Conservation (phyloP, 31 red algal genomes). For the Endocladia muricata region DNA sequence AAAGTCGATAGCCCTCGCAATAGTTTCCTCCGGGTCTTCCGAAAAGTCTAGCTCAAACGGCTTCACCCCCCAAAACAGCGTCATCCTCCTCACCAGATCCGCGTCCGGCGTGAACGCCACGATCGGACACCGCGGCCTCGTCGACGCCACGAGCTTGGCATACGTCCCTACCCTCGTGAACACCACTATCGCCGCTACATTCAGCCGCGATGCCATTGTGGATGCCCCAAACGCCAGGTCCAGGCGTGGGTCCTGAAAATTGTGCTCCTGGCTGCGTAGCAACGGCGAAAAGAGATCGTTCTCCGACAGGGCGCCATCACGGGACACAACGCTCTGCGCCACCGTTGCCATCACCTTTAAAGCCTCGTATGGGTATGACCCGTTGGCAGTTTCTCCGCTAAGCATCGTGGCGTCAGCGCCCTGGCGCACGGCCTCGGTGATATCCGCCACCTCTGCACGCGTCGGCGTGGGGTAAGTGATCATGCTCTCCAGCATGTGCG, state of each 20-base stretch:
- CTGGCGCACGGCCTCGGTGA: conserved; percentile 89
- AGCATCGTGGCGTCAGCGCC: conserved; percentile 92
- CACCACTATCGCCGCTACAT: conserved; percentile 85
- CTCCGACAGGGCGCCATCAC: conserved; percentile 35
- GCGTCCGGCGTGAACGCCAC: conserved; percentile 81
- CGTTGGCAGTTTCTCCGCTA: conserved; percentile 95
- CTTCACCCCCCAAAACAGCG: conserved; percentile 87
- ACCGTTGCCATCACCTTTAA: conserved; percentile 88
- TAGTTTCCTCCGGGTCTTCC: conserved; percentile 89
- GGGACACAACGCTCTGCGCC: conserved; percentile 80
- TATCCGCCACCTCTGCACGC: conserved; percentile 97
- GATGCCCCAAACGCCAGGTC: conserved; percentile 80
- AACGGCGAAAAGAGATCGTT: conserved; percentile 64
- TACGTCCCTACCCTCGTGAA: conserved; percentile 90
- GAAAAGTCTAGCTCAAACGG: conserved; percentile 78
- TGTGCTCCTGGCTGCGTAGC: not conserved
- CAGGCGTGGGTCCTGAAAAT: conserved; percentile 40
- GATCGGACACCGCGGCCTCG: conserved; percentile 80
- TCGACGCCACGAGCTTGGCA: conserved; percentile 72
- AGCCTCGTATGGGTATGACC: conserved; percentile 81
- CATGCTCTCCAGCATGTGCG: conserved; percentile 99
- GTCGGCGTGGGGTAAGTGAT: conserved; percentile 93
- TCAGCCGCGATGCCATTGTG: conserved; percentile 66
- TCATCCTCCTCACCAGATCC: conserved; percentile 66
- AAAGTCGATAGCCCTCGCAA: conserved; percentile 57